Conservation (phyloP, 495 filamentous ascomycete genomes). For the Glarea lozoyensis region DNA sequence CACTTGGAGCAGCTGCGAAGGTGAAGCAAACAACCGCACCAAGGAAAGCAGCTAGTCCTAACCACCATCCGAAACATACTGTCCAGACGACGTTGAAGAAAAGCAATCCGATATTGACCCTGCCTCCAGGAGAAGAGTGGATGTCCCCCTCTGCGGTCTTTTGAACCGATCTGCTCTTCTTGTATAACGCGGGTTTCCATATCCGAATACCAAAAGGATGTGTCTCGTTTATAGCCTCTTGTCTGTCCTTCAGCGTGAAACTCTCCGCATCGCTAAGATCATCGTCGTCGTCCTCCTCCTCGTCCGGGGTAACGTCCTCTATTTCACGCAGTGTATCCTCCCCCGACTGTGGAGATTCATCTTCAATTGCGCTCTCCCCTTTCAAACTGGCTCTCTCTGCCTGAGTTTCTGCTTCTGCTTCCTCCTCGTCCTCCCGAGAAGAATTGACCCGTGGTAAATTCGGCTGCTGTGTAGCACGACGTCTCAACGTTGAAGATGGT, state of each 20-base stretch:
- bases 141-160: constrained; percentile 96
- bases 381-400: constrained; percentile 15
- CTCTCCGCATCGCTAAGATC: constrained; percentile 72
- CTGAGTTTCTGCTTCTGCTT: constrained; percentile 36
- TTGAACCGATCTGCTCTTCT: constrained; percentile 92
- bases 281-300: constrained; percentile 40
- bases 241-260: constrained; percentile 81
- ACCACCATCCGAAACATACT: constrained; percentile 94
- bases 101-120: constrained; percentile 72
- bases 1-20: constrained; percentile 70
- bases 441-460: constrained; percentile 51
- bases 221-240: constrained; percentile 97
- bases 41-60: constrained; percentile 63
- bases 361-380: constrained; percentile 6
- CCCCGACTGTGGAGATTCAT: constrained; percentile 20
- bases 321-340: constrained; percentile 21
- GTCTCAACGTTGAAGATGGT: constrained; percentile 56
- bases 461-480: constrained; percentile 53
- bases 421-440: constrained; percentile 22
- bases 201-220: constrained; percentile 98
- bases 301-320: constrained; percentile 21
- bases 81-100: constrained; percentile 90
- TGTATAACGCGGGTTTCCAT: constrained; percentile 98
- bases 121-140: constrained; percentile 85
- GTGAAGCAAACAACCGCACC: constrained; percentile 71